phyloP scores from a whole-genome alignment of 768 basidiomycete genomes.

The Suillus hirtellus region DNA sequence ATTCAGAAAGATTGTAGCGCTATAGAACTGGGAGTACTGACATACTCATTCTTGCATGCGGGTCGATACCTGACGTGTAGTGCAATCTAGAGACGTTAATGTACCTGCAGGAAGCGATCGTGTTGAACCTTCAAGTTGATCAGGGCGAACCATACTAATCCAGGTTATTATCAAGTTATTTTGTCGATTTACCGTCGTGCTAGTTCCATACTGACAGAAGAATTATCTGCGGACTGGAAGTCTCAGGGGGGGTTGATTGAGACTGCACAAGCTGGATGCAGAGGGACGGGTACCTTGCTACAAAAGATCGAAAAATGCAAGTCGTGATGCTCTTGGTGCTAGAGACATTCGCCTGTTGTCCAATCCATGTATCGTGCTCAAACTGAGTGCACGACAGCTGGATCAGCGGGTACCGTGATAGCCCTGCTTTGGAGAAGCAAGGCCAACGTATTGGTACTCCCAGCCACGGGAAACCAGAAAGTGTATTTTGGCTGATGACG shows the following conservation, averaged over 20 bases:
- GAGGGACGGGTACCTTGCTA: background rate
- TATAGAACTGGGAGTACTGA: background rate
- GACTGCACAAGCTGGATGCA: background rate
- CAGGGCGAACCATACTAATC: background rate
- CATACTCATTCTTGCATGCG: background rate
- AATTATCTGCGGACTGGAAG: no score
- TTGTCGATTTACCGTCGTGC: background rate
- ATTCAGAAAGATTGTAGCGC: background rate
- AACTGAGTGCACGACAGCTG: background rate
- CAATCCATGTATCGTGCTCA: background rate
- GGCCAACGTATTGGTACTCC: background rate
- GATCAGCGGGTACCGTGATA: background rate
- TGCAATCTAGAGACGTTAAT: background rate
- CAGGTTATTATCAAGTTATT: background rate
- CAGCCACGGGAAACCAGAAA: no score
- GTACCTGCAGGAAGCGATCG: background rate
- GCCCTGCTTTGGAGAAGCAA: background rate
- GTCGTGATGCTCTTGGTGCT: background rate
- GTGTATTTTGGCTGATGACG: no score
- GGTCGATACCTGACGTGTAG: background rate
- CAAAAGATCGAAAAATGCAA: background rate
- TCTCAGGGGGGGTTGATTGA: no score
- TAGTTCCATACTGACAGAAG: background rate
- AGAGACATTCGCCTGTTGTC: background rate
- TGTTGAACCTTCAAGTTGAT: background rate